Evolutionary conservation across 768 basidiomycete species (phyloP), one percentile per base, ranked within the genome.

Genomic region (Obba rivulosa): DNA sequence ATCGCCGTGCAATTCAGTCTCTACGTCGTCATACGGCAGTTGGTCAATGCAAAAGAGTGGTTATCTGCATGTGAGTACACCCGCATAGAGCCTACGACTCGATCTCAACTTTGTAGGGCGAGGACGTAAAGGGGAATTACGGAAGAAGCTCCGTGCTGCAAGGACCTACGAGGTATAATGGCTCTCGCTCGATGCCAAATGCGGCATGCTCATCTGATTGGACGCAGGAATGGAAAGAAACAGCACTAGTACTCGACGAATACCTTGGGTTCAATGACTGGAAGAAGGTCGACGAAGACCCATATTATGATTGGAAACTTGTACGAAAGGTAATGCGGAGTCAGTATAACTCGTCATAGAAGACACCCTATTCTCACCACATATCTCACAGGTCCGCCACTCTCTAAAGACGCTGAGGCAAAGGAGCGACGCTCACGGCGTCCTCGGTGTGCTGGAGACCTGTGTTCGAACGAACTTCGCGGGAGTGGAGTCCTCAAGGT

Each of bases 31-130:
- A 89, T 92, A 41, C 75, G 95, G 14, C 95, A 99, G 63, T 60
- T 95, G 16, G 96, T 99, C 37, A 97, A 97, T 61, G 77, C 89
- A 3, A 91, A 96, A 62, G 95, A 99, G 68, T 97, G 84, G 80
- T 63, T 95, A 38, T 81, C 85, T 21, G 92, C 92, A 41, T 97
- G 93, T 93, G 62, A 56, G 72, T 63, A 36, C 10, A 17, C 16
- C 9, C 28, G 17, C 8, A 46, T 37, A 17, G 3, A 39, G 4
- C 24, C 35, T 10, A 17, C 35, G 24, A 28, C 16, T n/a, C 18
- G 40, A 8, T 11, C 35, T 43, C 13, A 52, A 45, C 34, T 28
- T 41, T 42, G 18, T 50, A 92, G 91, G 92, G 91, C 70, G 91
- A 45, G 95, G 95, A 8, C 74, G 79, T 51, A 92, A 91, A 59